Conservation (phyloP, 192 early-diverging fungal genomes). For the Backusella circina region DNA sequence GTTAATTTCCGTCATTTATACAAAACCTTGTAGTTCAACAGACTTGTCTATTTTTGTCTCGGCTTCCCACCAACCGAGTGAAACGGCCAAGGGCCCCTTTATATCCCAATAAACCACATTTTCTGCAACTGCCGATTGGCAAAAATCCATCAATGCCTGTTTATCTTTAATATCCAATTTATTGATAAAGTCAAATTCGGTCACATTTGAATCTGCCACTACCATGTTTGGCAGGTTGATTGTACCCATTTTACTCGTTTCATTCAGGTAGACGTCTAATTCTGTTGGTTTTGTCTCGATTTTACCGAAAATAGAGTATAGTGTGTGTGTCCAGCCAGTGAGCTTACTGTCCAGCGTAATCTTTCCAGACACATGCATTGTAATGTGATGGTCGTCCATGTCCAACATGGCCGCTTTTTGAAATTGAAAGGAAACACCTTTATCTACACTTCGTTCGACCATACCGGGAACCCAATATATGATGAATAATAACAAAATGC, state of each 20-base stretch:
- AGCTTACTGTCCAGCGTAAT: background rate
- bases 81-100: background rate
- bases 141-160: constrained; percentile 15
- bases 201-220: background rate
- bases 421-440: constrained; percentile 9
- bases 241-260: constrained; percentile 3
- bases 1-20: background rate
- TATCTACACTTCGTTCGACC: constrained; percentile 10
- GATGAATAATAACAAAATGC: background rate
- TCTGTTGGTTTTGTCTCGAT: background rate
- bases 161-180: constrained; percentile 11
- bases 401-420: constrained; percentile 16
- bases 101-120: constrained; percentile 9
- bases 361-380: constrained; percentile 17
- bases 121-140: constrained; percentile 6
- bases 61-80: background rate
- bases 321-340: background rate
- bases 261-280: background rate
- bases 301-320: background rate
- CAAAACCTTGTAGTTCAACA: constrained; percentile 11
- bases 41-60: background rate
- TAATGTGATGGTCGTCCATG: background rate
- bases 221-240: constrained; percentile 13
- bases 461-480: background rate
- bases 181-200: constrained; percentile 21